These are phyloP conservation scores for Pseudodiploospora longispora DNA, from an alignment of 2,329 filamentous ascomycete genomes.

Conservation along the genomic window DNA sequence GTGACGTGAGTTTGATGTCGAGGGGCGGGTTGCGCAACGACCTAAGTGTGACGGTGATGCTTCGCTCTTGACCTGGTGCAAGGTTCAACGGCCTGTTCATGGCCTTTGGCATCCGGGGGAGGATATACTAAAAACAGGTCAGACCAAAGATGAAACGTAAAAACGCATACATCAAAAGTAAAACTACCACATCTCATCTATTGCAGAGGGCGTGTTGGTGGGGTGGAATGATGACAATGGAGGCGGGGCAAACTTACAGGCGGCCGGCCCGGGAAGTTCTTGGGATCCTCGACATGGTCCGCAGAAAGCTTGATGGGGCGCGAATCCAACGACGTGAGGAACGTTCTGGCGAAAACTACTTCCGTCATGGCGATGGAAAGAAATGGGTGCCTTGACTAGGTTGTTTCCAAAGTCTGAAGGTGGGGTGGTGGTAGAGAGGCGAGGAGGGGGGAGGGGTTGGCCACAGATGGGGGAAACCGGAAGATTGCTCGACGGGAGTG, in stretches of 20 bases:
- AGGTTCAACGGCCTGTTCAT: constrained; percentile 44
- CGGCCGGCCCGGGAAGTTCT: constrained; percentile 64
- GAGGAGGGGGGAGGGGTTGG: background rate
- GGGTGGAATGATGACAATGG: background rate
- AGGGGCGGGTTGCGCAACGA: constrained; percentile 69
- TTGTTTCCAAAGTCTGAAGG: background rate
- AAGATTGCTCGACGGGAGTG: no score
- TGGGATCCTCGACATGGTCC: constrained; percentile 84
- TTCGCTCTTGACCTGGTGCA: constrained; percentile 45
- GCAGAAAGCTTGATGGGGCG: constrained; percentile 73
- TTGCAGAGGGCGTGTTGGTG: no score
- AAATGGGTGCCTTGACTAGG: background rate
- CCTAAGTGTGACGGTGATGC: constrained; percentile 56
- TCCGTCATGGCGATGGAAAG: constrained; percentile 56
- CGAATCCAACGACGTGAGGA: constrained; percentile 71
- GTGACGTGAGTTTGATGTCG: constrained; percentile 56
- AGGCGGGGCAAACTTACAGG: constrained; percentile 47
- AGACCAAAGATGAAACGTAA: no score
- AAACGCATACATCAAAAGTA: no score
- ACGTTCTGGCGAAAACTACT: constrained; percentile 73
- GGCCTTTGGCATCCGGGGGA: constrained; percentile 56
- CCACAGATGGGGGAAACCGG: no score
- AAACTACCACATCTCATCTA: no score
- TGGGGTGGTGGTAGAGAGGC: background rate
- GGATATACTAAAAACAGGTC: constrained; percentile 49